Conservation (phyloP, 1,284 basidiomycete species). For the Cryptococcus sp. region DNA sequence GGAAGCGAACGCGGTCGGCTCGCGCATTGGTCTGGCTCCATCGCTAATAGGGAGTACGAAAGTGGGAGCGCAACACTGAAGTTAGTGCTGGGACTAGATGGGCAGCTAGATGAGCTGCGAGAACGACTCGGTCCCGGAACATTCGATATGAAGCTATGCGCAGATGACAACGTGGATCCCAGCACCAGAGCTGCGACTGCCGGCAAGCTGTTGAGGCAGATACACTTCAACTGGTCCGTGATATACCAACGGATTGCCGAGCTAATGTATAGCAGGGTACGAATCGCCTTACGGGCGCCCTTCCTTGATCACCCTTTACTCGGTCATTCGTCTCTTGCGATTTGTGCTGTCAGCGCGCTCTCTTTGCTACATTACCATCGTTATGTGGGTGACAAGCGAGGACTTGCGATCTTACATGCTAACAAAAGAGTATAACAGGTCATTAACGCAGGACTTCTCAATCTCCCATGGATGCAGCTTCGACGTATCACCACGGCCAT, state of each 20-base stretch:
- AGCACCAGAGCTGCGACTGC: constrained; percentile 8
- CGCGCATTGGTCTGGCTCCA: neutral
- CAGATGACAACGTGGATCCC: neutral
- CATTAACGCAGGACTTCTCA: constrained; percentile 19
- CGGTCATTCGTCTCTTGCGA: constrained; percentile 17
- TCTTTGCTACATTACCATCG: constrained; percentile 11
- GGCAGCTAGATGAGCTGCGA: constrained; percentile 14
- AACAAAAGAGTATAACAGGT: constrained; percentile 7
- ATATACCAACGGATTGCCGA: neutral
- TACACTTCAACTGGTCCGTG: constrained; percentile 27
- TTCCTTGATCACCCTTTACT: constrained; percentile 17
- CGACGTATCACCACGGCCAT: constrained; percentile 22
- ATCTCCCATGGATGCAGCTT: constrained; percentile 31
- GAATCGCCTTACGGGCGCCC: constrained; percentile 21
- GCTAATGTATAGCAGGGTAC: constrained; percentile 10
- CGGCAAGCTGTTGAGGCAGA: constrained; percentile 21
- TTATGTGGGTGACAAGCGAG: neutral
- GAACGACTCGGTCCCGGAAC: constrained; percentile 17
- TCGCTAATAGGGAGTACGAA: no score
- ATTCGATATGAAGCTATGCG: constrained; percentile 12
- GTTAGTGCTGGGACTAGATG: constrained; percentile 16
- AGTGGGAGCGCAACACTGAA: neutral
- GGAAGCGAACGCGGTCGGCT: neutral
- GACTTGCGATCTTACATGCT: neutral
- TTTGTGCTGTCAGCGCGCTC: constrained; percentile 14